Evolutionary conservation across 805 yeast species (phyloP), one percentile per base, ranked within the genome.

Genomic region (Cyberlindnera xylosilytica): DNA sequence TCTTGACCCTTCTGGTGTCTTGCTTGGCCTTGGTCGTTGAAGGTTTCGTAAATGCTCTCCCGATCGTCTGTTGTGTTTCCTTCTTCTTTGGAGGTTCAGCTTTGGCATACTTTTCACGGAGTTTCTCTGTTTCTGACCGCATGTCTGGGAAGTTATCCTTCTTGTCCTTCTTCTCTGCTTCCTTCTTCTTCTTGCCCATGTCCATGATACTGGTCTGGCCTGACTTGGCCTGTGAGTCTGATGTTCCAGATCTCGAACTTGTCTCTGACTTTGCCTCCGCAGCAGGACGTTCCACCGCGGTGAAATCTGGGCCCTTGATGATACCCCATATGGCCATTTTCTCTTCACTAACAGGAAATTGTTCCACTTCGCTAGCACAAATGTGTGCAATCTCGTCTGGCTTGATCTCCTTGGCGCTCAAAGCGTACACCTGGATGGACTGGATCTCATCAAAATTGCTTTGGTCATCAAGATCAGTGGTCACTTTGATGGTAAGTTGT

Each of bases 381-480:
- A 43, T 37, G 5, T 43, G 46, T 1, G 52, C 32, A 9, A 49
- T 44, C 37, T 54, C 58, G 29, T 52, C 47, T 1, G 48, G 34
- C 6, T 46, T 47, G 29, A 53, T 46, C 17, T 54, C 47, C 38
- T 41, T 40, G 2, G 53, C 48, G 27, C 57, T 49, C 27, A 74
- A 46, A 20, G 74, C 48, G 51, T 73, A 74, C 0, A 74, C 63
- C 36, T 65, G 73, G 7, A 72, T 56, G 3, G 68, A 52, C 11
- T 51, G 44, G 0, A 74, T 50, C 1, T 46, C 37, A 5, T 57
- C 65, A 44, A 72, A 70, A 3, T 20, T 15, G 1, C 51, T 50
- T 36, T 62, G 47, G 3, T 59, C 61, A 2, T 49, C 54, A 19
- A 66, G 44, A 9, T 52, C 56, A 1, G 39, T 39, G 10, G 67